Base-by-base conservation (phyloP, 1,284 basidiomycete species). In the Ganoderma leucocontextum region DNA sequence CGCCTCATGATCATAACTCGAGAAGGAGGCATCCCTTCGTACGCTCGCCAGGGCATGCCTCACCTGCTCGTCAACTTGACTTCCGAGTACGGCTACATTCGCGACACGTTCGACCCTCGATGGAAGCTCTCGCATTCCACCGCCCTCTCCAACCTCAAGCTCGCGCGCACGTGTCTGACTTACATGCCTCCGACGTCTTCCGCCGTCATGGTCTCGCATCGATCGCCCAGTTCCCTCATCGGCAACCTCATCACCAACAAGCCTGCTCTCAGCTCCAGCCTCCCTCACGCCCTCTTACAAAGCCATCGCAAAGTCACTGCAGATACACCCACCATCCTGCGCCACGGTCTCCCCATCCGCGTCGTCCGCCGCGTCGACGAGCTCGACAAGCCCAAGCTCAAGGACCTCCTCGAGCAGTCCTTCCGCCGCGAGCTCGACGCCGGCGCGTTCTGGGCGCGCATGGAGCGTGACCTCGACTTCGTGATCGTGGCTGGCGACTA, bases 181-280 rank as follows among this genome's bases (percentile, higher is more conserved):
- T 94, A 96, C 82, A 98, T 99, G 95, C 98, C 98, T 0, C 89
- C 92, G 13, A 90, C 93, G 1, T 95, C 97, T 3, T 97, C 95
- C 22, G 97, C 96, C 15, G 87, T 99, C 71, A 93, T 99, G 87
- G 98, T 99, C 62, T 98, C 96, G 15, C 98, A 99, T 82, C 95
- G 97, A 42, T 98, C 96, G 1, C 95, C 97, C 0, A 95, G 94
- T 67, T 95, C 95, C 2, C 89, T 99, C 70, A 99, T 99, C 75
- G 97, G 91, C 57, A 99, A 99, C 80, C 87, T 99, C 55, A 97
- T 99, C 78, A 99, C 98, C 60, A 99, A 99, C 82, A 98, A 97
- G 78, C 98, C 98, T 1, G 96, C 96, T 0, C 91, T 98, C 74
- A 97, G 95, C 73, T 98, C 97, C 2, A 96, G 95, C 69, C 86